Percentiles rank a stretch among this genome's conserved stretches.
phyloP scores from a whole-genome alignment of 2,329 filamentous ascomycete species.

The Pezicula radicicola region DNA sequence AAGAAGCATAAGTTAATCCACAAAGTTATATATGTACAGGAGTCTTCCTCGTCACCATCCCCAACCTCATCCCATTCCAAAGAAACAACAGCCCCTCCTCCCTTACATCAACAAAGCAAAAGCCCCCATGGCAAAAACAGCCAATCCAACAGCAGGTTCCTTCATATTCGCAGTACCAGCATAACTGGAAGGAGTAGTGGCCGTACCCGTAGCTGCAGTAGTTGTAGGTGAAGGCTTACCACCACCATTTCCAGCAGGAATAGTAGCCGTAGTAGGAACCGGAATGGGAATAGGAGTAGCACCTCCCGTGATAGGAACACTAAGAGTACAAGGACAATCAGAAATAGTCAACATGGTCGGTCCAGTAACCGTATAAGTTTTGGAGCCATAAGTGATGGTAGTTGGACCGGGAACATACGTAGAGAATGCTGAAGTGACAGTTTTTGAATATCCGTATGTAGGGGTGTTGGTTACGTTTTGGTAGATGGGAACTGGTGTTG shows the following conservation, averaged over 20 bases:
- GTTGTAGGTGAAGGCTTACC: background rate
- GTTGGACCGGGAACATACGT: background rate
- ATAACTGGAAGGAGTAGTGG: background rate
- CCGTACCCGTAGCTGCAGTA: background rate
- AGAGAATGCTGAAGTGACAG: too few relatives aligned
- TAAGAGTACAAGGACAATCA: background rate
- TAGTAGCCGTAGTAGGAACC: background rate
- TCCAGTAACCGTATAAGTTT: constrained; percentile 2
- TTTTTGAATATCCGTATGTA: too few relatives aligned
- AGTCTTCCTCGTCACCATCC: too few relatives aligned
- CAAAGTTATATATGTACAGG: too few relatives aligned
- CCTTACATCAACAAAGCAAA: background rate
- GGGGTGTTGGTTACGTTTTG: too few relatives aligned
- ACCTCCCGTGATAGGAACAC: background rate
- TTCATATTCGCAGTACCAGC: background rate
- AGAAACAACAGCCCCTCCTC: too few relatives aligned
- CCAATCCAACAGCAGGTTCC: background rate
- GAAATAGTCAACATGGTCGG: background rate
- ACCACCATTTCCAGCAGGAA: background rate
- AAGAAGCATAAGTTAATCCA: too few relatives aligned
- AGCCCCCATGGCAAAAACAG: background rate
- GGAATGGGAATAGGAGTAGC: background rate
- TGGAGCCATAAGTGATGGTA: background rate
- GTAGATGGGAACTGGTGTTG: background rate
- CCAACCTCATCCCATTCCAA: too few relatives aligned